Evolutionary conservation across 139 green algal genomes (phyloP).

Genomic region (Chlamydomonas sp.): DNA sequence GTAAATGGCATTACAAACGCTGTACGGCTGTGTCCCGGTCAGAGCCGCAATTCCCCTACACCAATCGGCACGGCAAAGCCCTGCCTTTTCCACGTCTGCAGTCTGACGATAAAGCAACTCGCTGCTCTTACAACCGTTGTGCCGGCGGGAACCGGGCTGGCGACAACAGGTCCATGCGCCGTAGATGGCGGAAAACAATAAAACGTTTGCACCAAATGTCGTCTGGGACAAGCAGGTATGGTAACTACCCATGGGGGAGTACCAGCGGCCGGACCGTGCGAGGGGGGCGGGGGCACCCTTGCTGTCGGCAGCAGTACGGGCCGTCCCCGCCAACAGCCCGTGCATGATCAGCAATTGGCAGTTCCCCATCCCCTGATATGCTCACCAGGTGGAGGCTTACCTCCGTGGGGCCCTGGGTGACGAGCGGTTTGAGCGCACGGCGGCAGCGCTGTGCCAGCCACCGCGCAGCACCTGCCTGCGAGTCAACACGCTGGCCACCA

Average conservation of each 20-base stretch:
- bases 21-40: too few species aligned
- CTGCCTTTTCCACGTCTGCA: too few species aligned
- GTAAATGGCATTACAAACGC: too few species aligned
- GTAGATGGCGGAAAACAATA: not conserved
- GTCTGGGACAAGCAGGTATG: constrained; percentile 35
- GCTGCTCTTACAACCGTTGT: too few species aligned
- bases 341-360: not conserved
- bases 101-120: too few species aligned
- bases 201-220: constrained; percentile 4
- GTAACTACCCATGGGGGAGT: too few species aligned
- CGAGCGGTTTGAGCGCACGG: constrained; percentile 48
- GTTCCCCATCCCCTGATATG: too few species aligned
- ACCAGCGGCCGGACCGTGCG: too few species aligned
- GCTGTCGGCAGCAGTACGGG: not conserved
- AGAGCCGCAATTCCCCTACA: too few species aligned
- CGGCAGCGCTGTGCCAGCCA: constrained; percentile 58
- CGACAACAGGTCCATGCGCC: too few species aligned
- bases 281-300: not conserved
- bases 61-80: too few species aligned
- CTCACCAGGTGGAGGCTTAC: constrained; percentile 61
- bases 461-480: constrained; percentile 75
- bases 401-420: constrained; percentile 64
- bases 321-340: not conserved
- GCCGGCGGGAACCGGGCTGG: too few species aligned
- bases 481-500: constrained; percentile 73